Evolutionary conservation across 371 early-diverging fungal species (phyloP).

Genomic region (Amoeboaphelidium protococcarum): DNA sequence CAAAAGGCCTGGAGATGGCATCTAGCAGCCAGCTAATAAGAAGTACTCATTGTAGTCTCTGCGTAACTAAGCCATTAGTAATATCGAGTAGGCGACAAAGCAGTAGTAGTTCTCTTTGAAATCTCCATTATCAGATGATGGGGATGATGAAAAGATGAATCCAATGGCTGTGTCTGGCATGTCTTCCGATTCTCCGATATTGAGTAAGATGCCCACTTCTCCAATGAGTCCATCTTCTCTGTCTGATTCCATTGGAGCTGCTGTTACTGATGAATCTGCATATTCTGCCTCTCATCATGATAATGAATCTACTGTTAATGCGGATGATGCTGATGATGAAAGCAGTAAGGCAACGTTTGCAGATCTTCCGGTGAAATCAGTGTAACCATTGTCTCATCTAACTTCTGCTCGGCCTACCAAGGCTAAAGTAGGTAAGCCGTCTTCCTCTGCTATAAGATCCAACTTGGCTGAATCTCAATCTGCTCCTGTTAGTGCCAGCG

Average conservation of each 20-base stretch:
- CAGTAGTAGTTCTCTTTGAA: too few relatives aligned
- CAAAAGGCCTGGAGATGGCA: too few relatives aligned
- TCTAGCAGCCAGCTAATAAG: too few relatives aligned
- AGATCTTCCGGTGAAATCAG: not conserved
- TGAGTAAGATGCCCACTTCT: not conserved
- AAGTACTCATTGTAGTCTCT: too few relatives aligned
- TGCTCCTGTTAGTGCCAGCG: not conserved
- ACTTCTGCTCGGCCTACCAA: not conserved
- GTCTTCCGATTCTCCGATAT: not conserved
- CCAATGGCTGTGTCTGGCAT: too few relatives aligned
- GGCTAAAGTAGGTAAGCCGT: not conserved
- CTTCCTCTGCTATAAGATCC: not conserved
- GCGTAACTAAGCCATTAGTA: too few relatives aligned
- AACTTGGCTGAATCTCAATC: not conserved
- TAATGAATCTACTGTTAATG: not conserved
- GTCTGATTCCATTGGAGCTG: not conserved
- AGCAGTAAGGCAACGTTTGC: not conserved
- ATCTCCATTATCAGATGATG: too few relatives aligned
- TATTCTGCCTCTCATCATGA: not conserved
- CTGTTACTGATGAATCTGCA: not conserved
- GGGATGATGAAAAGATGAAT: too few relatives aligned
- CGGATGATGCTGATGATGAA: not conserved
- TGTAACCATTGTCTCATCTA: not conserved
- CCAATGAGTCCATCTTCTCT: not conserved
- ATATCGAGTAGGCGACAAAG: too few relatives aligned